A percentile compares a stretch with the other conserved stretches of the same genome.
Conservation (phyloP, 352 stramenopile genomes). For the Pythium vanterpoolii region DNA sequence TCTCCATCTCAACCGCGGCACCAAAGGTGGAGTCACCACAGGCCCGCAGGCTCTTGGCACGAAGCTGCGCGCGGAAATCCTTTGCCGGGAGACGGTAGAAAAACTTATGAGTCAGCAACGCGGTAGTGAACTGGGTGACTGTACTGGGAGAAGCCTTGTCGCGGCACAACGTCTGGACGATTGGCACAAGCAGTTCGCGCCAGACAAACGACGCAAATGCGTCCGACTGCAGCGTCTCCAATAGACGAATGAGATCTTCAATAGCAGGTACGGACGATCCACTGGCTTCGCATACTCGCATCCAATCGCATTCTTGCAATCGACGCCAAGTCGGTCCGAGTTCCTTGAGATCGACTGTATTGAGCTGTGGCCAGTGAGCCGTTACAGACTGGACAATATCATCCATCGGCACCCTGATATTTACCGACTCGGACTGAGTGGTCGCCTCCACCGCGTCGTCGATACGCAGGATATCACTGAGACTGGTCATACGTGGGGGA, state of each 20-base stretch:
- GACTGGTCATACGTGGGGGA: slow-evolving; percentile 21
- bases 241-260: slow-evolving; percentile 28
- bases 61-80: slow-evolving; percentile 53
- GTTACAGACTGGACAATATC: background rate
- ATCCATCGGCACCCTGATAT: background rate
- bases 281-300: slow-evolving; percentile 21
- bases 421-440: background rate
- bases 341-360: slow-evolving; percentile 24
- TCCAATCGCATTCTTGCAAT: slow-evolving; percentile 46
- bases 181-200: slow-evolving; percentile 37
- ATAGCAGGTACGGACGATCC: slow-evolving; percentile 14
- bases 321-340: slow-evolving; percentile 28
- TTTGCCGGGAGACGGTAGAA: slow-evolving; percentile 42
- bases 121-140: slow-evolving; percentile 13
- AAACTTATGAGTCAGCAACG: slow-evolving; percentile 28
- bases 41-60: slow-evolving; percentile 42
- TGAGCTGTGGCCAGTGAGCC: slow-evolving; percentile 2
- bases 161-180: slow-evolving; percentile 23
- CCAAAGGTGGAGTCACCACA: slow-evolving; percentile 24
- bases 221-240: slow-evolving; percentile 43
- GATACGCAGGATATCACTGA: slow-evolving; percentile 21
- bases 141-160: background rate
- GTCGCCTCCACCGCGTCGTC: background rate
- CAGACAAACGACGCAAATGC: slow-evolving; percentile 48
- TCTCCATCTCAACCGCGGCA: slow-evolving; percentile 34